Base-by-base conservation (phyloP, 1,284 basidiomycete genomes). In the Pseudozyma flocculosa region DNA sequence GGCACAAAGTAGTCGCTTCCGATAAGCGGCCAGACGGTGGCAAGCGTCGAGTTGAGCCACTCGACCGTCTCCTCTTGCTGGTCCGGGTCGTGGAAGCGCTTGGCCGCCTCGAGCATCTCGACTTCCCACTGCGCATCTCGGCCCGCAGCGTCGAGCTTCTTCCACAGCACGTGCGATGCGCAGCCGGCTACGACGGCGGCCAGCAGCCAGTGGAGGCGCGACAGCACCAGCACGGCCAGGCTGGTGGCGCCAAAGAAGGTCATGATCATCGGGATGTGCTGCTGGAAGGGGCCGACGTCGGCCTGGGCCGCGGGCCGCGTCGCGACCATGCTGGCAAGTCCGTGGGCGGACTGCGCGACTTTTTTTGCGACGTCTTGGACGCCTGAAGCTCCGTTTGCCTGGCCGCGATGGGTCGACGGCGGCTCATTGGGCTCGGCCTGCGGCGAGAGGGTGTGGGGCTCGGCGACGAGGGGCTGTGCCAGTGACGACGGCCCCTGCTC, bases 1-100 rank as follows among this genome's bases (percentile, higher is more conserved):
- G 73, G 73, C 14, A 56, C 64, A 58, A 75, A 73, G 50, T 71
- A 72, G 37, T 70, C 64, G n/a, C 57, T 42, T 21, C 57, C 65
- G 57, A 75, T 73, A 22, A 73, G 59, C 3, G 73, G 73, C 73
- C 71, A 73, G 3, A 69, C 61, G 11, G 58, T 62, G 17, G 53
- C 56, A 9, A 75, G 59, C 4, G 69, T 52, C 49, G 54, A 50
- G 54, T 75, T 75, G 64, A 75, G 60, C 73, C 73, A 75, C 26
- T 70, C 62, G 29, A 66, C 73, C 14, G 68, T 72, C 42, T 75
- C 71, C 21, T 61, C 58, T 19, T 52, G 48, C 13, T 41, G 48
- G 4, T 45, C 46, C 1, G 48, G 52, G 21, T 54, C 4, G 14
- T 47, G 45, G 13, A 26, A 39, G 8, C 54, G 55, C 36, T 40